Conservation (phyloP, 2,329 filamentous ascomycete species). For the Pyrenophora teres region DNA sequence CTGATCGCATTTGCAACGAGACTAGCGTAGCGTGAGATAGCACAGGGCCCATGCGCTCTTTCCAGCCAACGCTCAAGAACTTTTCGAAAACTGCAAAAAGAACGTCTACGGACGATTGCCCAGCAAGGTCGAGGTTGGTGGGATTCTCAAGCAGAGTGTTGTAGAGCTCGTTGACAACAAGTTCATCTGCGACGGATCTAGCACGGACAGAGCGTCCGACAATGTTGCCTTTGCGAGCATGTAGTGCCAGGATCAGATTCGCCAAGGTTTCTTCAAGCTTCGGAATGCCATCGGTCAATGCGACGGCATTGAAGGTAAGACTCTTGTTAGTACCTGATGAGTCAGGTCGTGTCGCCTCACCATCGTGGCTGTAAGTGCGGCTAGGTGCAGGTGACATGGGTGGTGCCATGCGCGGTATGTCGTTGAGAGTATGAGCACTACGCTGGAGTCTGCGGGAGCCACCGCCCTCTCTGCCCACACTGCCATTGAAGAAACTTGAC, state of each 20-base stretch:
- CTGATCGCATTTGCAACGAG: conserved; percentile 69
- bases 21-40: conserved; percentile 73
- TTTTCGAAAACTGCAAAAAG: conserved; percentile 94
- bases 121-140: conserved; percentile 73
- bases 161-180: conserved; percentile 86
- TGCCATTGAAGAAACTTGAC: conserved; percentile 66
- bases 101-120: conserved; percentile 78
- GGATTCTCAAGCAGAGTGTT: conserved; percentile 85
- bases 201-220: conserved; percentile 76
- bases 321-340: conserved; percentile 44
- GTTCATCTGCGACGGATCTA: conserved; percentile 72
- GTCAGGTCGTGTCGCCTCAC: conserved; percentile 38
- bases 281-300: conserved; percentile 55
- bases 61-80: conserved; percentile 86
- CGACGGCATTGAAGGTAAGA: conserved; percentile 32
- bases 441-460: conserved; percentile 43
- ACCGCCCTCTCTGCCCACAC: conserved; percentile 12
- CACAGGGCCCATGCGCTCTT: conserved; percentile 82
- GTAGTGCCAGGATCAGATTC: conserved; percentile 79
- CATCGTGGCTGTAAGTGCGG: conserved; percentile 45
- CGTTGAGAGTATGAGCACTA: conserved; percentile 39
- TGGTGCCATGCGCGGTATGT: conserved; percentile 44
- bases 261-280: conserved; percentile 84
- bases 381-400: conserved; percentile 42
- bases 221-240: conserved; percentile 84